Percentiles rank a stretch among this genome's conserved stretches.
Conservation (phyloP, 164 flowering plant species). For the Vitis amurensis region DNA sequence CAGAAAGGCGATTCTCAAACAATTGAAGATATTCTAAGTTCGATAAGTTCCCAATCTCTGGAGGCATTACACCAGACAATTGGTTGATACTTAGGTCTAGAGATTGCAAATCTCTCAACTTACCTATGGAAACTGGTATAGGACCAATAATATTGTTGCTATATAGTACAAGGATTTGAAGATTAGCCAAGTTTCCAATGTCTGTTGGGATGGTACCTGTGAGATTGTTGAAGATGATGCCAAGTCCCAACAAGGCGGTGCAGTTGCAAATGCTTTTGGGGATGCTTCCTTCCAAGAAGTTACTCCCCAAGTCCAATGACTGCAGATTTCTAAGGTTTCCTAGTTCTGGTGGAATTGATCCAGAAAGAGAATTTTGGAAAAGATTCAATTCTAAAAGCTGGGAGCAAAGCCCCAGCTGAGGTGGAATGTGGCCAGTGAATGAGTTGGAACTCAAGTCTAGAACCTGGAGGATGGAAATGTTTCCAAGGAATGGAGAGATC, state of each 20-base stretch:
- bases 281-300: conserved; percentile 51
- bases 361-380: conserved; percentile 49
- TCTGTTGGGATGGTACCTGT: conserved; percentile 53
- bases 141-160: conserved; percentile 51
- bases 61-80: conserved; percentile 58
- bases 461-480: conserved; percentile 62
- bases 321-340: conserved; percentile 51
- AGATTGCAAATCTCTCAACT: conserved; percentile 33
- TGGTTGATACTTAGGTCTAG: conserved; percentile 54
- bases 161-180: conserved; percentile 41
- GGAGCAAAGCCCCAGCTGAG: conserved; percentile 42
- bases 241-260: conserved; percentile 38
- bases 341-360: conserved; percentile 53
- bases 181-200: conserved; percentile 54
- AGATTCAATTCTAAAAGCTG: conserved; percentile 42
- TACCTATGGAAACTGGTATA: conserved; percentile 61
- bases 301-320: conserved; percentile 43
- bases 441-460: conserved; percentile 59
- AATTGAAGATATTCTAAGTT: conserved; percentile 43
- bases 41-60: conserved; percentile 50
- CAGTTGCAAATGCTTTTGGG: conserved; percentile 62
- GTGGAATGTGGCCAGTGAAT: conserved; percentile 56
- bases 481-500: conserved; percentile 64
- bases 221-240: conserved; percentile 49
- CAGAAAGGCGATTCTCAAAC: conserved; percentile 40